Base-by-base conservation (phyloP, 192 early-diverging fungal genomes). In the Dispira simplex region DNA sequence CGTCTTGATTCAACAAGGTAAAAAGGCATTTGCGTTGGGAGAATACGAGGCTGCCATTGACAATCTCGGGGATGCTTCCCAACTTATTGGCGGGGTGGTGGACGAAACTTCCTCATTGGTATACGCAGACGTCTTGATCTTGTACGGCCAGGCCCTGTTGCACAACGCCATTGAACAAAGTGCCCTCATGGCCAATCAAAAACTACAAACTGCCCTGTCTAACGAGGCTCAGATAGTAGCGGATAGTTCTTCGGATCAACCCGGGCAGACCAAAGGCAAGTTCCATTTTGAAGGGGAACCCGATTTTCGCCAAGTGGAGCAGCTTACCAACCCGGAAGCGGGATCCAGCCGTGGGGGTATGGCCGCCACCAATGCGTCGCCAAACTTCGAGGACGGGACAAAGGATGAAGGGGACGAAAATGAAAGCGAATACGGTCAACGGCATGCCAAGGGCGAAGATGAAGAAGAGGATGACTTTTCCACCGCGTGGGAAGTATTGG, bases 401-500 rank as follows among this genome's bases (percentile, higher is more conserved):
- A 43, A 47, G 8, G 79, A n/a, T n/a, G n/a, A 71, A n/a, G n/a
- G n/a, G 8, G 76, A 67, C 0, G 70, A 64, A 0, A 74, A 68
- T 0, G 77, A 70, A 1, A 71, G 71, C 0, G 78, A 73, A 1
- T 73, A 71, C 0, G 46, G 28, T 47, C 46, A 63, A 18, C 27
- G 2, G 11, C 0, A 46, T n/a, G 46, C 8, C 44, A 26, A 47
- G 3, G 80, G 71, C 1, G 78, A 66, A 0, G 74, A 67, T 25
- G 77, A 75, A 8, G 70, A 71, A 9, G 71, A 72, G 12, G 87
- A 87, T 55, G 86, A 91, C 67, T 81, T 90, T 23, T 77, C 79
- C 21, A 73, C 85, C 11, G 92, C 92, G 0, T 92, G 90, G 90
- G 84, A 91, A 48, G 81, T 86, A 14, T 74, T 95, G 49, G 90